Base-by-base conservation (phyloP, 495 filamentous ascomycete species). In the Podospora didyma region DNA sequence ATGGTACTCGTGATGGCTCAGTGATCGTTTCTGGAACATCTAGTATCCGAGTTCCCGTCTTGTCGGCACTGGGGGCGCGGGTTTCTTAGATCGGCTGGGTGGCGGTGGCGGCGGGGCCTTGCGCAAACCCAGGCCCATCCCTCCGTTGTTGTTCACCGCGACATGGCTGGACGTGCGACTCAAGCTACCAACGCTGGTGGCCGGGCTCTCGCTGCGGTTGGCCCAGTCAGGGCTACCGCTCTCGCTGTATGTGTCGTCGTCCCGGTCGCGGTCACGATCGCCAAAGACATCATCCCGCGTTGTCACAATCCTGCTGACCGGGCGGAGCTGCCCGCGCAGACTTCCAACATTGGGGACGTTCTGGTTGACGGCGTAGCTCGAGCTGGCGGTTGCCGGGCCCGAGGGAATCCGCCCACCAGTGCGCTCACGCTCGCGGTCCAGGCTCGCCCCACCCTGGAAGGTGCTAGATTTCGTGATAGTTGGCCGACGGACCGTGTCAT, bases 61-160 rank as follows among this genome's bases (percentile, higher is more conserved):
- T 1, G 72, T 65, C 2, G 77, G 77, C 21, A 80, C 62, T 14
- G 89, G 89, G 48, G 89, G 88, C 9, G 87, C 75, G 39, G 89
- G 82, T 74, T 89, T 95, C 82, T 89, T 92, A 12, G 83, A 73
- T 60, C 89, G 76, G 56, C 85, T 87, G n/a, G 90, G 90, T 12
- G 90, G 90, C 21, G 89, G 90, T 35, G 89, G 90, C 7, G 89
- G 90, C 35, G 89, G 87, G 9, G 81, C 83, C 70, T 90, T 91
- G 74, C 89, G 88, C 22, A 64, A 50, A 19, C 70, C 62, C 3
- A 58, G 55, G 7, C 58, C n/a, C n/a, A n/a, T n/a, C n/a, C n/a
- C 71, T 79, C 21, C 24, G 16, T 11, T 39, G 31, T 6, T 44
- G 26, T 72, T 77, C 24, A 75, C 75, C 56, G 76, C 69, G 62